Percentiles rank a stretch among this genome's conserved stretches.
These are phyloP conservation scores for Chenopodium album DNA, from an alignment of 148 eudicot species.

Conservation along the genomic window DNA sequence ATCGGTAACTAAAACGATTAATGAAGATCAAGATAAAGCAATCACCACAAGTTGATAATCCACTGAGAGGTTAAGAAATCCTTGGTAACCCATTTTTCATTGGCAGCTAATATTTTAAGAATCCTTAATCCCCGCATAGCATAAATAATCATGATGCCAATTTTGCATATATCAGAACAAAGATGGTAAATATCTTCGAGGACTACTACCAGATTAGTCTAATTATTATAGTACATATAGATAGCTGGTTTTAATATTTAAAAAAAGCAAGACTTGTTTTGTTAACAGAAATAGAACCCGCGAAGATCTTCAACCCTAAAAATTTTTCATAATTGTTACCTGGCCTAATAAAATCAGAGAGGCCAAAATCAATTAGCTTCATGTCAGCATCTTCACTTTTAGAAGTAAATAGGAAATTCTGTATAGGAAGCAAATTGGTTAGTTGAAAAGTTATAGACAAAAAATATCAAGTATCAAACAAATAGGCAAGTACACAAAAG, in stretches of 20 bases:
- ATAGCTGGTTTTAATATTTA: not conserved
- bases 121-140: too few relatives aligned
- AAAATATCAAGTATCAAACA: slow-evolving; percentile 6
- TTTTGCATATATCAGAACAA: too few relatives aligned
- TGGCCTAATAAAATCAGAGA: slow-evolving; percentile 66
- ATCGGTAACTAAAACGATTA: too few relatives aligned
- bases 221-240: too few relatives aligned
- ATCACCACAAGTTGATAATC: too few relatives aligned
- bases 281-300: not conserved
- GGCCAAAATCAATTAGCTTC: slow-evolving; percentile 78
- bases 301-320: not conserved
- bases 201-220: too few relatives aligned
- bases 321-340: slow-evolving; percentile 32
- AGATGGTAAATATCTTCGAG: too few relatives aligned
- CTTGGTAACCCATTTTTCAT: too few relatives aligned
- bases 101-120: too few relatives aligned
- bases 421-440: slow-evolving; percentile 20
- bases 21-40: too few relatives aligned
- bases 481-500: slow-evolving; percentile 20
- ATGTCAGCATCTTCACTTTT: slow-evolving; percentile 62
- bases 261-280: not conserved
- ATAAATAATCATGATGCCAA: too few relatives aligned
- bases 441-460: not conserved
- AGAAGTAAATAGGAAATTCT: slow-evolving; percentile 72
- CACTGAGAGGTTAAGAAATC: too few relatives aligned